Percentiles rank a stretch among this genome's conserved stretches.
These are phyloP conservation scores for Phialocephala subalpina DNA, from an alignment of 2,329 filamentous ascomycete genomes.

Conservation along the genomic window DNA sequence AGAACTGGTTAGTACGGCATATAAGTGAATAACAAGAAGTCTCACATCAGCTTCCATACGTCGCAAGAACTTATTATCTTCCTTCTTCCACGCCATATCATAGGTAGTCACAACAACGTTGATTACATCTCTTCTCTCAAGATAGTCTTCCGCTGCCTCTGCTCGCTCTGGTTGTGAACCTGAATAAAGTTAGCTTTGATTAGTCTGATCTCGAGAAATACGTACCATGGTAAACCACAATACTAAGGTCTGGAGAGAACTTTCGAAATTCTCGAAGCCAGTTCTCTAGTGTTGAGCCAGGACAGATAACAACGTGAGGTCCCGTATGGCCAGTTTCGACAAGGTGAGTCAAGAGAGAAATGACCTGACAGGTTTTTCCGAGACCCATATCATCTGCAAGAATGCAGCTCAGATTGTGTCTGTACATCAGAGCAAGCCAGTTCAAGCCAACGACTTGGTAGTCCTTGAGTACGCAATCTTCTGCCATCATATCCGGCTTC, in stretches of 20 bases:
- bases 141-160: conserved; percentile 70
- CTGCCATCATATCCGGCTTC: conserved; percentile 79
- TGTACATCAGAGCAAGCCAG: conserved; percentile 88
- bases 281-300: conserved; percentile 92
- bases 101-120: conserved; percentile 79
- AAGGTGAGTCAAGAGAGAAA: conserved; percentile 87
- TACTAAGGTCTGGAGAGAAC: conserved; percentile 80
- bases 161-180: conserved; percentile 73
- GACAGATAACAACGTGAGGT: conserved; percentile 87
- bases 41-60: conserved; percentile 59
- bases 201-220: not conserved
- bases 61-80: conserved; percentile 70
- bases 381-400: conserved; percentile 97
- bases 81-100: conserved; percentile 64
- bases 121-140: conserved; percentile 71
- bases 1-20: conserved; percentile 23
- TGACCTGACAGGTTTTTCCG: conserved; percentile 97
- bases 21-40: not conserved
- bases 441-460: conserved; percentile 96
- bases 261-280: conserved; percentile 91
- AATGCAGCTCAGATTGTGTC: conserved; percentile 83
- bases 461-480: conserved; percentile 82
- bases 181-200: conserved; percentile 33
- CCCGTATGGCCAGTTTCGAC: conserved; percentile 73
- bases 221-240: conserved; percentile 71